Evolutionary conservation across 371 early-diverging fungal genomes (phyloP).

Genomic region (Sporodiniella umbellata): DNA sequence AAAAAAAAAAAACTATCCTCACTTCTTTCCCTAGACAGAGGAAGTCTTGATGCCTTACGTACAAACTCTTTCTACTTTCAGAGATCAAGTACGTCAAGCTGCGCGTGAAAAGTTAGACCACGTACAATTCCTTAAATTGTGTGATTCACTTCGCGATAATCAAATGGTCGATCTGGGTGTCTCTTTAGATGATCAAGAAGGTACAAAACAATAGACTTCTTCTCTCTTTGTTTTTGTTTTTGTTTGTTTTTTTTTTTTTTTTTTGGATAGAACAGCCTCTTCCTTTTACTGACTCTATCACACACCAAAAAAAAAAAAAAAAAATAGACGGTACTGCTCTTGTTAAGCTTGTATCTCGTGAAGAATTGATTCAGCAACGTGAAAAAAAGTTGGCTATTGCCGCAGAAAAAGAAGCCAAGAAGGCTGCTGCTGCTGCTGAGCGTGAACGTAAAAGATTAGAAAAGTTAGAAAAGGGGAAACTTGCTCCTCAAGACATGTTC

Average conservation of each 20-base stretch:
- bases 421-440: constrained; percentile 62
- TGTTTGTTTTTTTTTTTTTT: neutral
- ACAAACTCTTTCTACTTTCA: constrained; percentile 75
- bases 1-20: no score
- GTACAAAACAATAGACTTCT: no score
- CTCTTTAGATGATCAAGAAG: constrained; percentile 88
- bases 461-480: constrained; percentile 73
- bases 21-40: constrained; percentile 37
- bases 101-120: constrained; percentile 57
- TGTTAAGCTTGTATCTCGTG: constrained; percentile 85
- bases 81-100: constrained; percentile 81
- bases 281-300: no score
- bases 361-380: constrained; percentile 65
- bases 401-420: constrained; percentile 62
- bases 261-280: constrained; percentile 73
- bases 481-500: constrained; percentile 81
- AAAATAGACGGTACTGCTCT: no score
- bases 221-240: no score
- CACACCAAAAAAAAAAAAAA: no score
- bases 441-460: constrained; percentile 67
- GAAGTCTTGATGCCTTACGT: constrained; percentile 81
- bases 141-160: constrained; percentile 87
- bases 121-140: constrained; percentile 68
- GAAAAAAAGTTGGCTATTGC: constrained; percentile 60
- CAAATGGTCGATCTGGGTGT: constrained; percentile 86